Evolutionary conservation across 2,329 filamentous ascomycete species (phyloP), one percentile per base, ranked within the genome.

Genomic region (Arthrobotrys sphaeroides): DNA sequence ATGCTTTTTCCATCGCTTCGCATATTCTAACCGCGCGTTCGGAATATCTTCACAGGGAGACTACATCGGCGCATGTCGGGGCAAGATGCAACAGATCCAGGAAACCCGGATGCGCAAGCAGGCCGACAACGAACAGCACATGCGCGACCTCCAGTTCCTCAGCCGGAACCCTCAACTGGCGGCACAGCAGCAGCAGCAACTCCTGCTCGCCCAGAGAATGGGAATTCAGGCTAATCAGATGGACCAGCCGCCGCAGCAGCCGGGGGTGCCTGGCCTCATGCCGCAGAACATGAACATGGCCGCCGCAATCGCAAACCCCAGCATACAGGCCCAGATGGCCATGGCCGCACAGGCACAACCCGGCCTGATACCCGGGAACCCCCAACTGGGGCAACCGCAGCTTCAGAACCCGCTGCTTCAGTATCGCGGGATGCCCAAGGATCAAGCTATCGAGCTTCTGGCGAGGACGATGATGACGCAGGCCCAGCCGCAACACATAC

Each of bases 71-170:
- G 22, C 28, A 2, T 75, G 72, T 22, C 55, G 64, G 1, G 55
- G 51, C 2, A 75, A 75, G 42, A 68, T 75, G 72, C 57, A 67
- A 31, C 72, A 75, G 42, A 75, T 75, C 26, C 72, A 75, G n/a
- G 72, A 75, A 38, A 75, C 72, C 9, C 31, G 72, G 9, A 75
- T 67, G 64, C 64, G 64, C 9, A 64, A 75, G 12, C 57, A 67
- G 22, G 64, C 57, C 38, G 60, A 75, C 24, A 64, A 61, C 13
- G 64, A 75, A 31, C 64, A 67, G 45, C 31, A 55, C n/a, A 26
- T 73, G 31, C 49, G 68, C 5, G 68, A 73, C n/a, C 47, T 64
- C 9, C 61, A 51, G 38, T 75, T 75, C 59, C 45, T 75, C 38
- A 61, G 31, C 42, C 64, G 45, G 9, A 62, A 68, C 59, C 45